These are phyloP conservation scores for Gonapodya sp. DNA, from an alignment of 192 early-diverging fungal genomes.

Conservation along the genomic window DNA sequence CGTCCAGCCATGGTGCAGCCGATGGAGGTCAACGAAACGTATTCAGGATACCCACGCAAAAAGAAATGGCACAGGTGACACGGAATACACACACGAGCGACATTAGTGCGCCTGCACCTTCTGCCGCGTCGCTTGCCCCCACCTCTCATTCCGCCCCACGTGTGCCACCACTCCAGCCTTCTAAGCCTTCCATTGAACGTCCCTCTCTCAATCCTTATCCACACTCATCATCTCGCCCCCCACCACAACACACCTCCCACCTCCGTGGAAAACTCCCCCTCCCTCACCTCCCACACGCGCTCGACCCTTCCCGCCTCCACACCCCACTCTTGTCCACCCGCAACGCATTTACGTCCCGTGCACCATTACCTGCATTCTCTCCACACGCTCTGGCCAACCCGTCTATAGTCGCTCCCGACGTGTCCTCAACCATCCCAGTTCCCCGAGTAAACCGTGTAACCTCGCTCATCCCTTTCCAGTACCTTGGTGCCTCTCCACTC, in stretches of 20 bases:
- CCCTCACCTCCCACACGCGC: background rate
- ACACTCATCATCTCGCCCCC: too few relatives aligned
- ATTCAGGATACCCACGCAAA: too few relatives aligned
- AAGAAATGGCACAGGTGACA: too few relatives aligned
- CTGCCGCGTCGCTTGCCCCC: too few relatives aligned
- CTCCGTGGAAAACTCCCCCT: background rate
- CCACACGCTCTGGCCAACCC: background rate
- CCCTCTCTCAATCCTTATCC: too few relatives aligned
- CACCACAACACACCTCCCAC: background rate
- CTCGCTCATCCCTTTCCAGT: background rate
- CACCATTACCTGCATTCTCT: background rate
- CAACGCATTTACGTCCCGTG: background rate
- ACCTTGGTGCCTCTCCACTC: background rate
- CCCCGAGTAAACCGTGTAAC: background rate
- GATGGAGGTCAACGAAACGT: too few relatives aligned
- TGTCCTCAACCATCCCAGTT: background rate
- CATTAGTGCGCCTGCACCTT: too few relatives aligned
- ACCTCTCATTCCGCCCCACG: too few relatives aligned
- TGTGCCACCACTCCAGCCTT: too few relatives aligned
- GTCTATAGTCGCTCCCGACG: background rate
- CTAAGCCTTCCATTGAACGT: too few relatives aligned
- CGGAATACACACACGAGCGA: too few relatives aligned
- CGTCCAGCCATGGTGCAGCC: too few relatives aligned
- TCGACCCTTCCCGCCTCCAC: background rate
- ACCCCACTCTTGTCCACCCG: background rate